Base-by-base conservation (phyloP, 2,329 filamentous ascomycete genomes). In the Phoma herbarum region DNA sequence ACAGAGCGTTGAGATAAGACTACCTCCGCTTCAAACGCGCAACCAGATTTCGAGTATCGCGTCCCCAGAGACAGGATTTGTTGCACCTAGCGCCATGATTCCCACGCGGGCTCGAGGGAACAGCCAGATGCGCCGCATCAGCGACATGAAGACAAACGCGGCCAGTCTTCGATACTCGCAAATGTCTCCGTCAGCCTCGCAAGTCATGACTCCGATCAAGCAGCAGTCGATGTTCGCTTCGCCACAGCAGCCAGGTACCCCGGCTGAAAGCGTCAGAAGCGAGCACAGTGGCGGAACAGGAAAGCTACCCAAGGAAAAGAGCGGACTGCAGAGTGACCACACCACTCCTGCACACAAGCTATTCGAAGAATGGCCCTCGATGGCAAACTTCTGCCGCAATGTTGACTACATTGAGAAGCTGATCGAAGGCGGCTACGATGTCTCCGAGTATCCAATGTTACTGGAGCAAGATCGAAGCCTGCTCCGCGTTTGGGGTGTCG, bases 331-430 rank as follows among this genome's bases (percentile, higher is more conserved):
- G 0, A 86, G 88, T 26, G 91, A 96, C 65, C 94, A 98, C 71
- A 96, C 92, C 0, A 97, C 93, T 0, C 87, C 92, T 16, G 93
- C 93, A n/a, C n/a, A n/a, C n/a, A n/a, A n/a, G n/a, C n/a, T n/a
- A n/a, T n/a, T n/a, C n/a, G n/a, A n/a, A n/a, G 83, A 61, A 73
- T 97, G 71, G 87, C 91, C 29, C 54, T 81, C 68, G 9, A 72
- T 74, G 69, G 80, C 82, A 29, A 83, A 83, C 51, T 83, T 88
- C 25, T 85, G 86, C 54, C 86, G 90, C 64, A 78, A 63, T 10
- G 63, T 75, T n/a, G 65, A 67, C 5, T 64, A 65, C n/a, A 59
- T 74, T 18, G 64, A 58, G 55, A 58, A 52, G 37, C 29, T 58
- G 23, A 52, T 58, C 12, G 55, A 86, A 20, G 82, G 86, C 50